These are phyloP conservation scores for Yamadazyma olivae DNA, from an alignment of 805 yeast species.

Conservation along the genomic window DNA sequence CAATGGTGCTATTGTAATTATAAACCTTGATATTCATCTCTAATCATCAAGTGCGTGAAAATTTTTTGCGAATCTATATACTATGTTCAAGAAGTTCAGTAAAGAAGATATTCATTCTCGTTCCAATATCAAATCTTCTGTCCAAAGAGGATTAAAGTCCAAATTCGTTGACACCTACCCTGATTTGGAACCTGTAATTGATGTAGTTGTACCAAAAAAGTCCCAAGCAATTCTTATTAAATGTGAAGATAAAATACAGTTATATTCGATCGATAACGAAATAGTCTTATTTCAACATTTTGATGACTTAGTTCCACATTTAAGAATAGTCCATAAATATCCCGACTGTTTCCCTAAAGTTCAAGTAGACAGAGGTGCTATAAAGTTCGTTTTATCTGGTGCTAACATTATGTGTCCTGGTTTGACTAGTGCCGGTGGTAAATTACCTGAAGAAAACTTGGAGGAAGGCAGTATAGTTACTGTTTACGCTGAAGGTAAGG, in stretches of 20 bases:
- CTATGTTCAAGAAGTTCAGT: constrained; percentile 67
- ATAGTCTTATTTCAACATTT: constrained; percentile 79
- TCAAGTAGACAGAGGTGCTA: constrained; percentile 94
- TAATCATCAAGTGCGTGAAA: background rate
- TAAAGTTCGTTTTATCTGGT: constrained; percentile 91
- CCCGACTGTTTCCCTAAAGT: constrained; percentile 83
- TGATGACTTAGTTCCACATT: constrained; percentile 72
- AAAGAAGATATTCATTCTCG: constrained; percentile 87
- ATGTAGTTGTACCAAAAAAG: constrained; percentile 84
- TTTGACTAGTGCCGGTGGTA: constrained; percentile 80
- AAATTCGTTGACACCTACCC: constrained; percentile 75
- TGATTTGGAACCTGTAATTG: constrained; percentile 70
- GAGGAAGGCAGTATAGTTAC: constrained; percentile 71
- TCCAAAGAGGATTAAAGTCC: constrained; percentile 82
- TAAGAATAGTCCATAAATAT: constrained; percentile 73
- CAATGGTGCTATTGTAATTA: constrained; percentile 47
- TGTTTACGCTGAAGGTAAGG: constrained; percentile 90
- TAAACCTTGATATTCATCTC: constrained; percentile 33
- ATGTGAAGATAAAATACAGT: constrained; percentile 85
- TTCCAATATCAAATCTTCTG: constrained; percentile 89
- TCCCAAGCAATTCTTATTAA: constrained; percentile 75
- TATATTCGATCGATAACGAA: constrained; percentile 70
- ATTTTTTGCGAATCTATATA: constrained; percentile 2
- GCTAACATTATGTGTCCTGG: constrained; percentile 98
- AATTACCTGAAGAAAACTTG: constrained; percentile 69